Evolutionary conservation across 1,284 basidiomycete species (phyloP), one percentile per base, ranked within the genome.

Genomic region (Puccinia hordei): DNA sequence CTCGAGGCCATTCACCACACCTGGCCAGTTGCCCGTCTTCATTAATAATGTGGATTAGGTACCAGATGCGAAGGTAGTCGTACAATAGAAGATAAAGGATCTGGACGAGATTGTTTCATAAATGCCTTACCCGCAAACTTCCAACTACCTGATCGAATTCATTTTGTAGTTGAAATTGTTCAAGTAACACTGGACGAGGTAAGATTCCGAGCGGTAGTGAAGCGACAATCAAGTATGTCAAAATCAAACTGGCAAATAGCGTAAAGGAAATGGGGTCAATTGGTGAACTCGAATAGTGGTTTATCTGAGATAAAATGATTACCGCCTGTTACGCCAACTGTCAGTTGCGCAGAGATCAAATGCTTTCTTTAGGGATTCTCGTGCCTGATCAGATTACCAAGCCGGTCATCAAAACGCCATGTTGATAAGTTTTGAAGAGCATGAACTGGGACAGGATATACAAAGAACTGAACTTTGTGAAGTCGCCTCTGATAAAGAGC

Each of bases 401-500:
- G 22, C 6, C 33, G 44, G 17, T 68, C 22, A 55, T 53, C 33
- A 76, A 63, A 57, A 9, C n/a, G n/a, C n/a, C n/a, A n/a, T n/a
- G n/a, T n/a, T n/a, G n/a, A n/a, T n/a, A 59, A n/a, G 13, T 17
- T 38, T 35, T 35, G 33, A 22, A 63, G 30, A 17, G 22, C 33
- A 27, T 3, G 13, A 17, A 30, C 57, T 49, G 3, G 63, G 44
- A 63, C 35, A 61, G 24, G 49, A 61, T 27, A 35, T 41, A 55
- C 12, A 41, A 12, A 55, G 13, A 22, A 80, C 84, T 73, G 17
- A 76, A 84, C 85, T 41, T 83, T 82, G 24, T 85, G 83, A 35
- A 87, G 83, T 9, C 86, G 83, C 69, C 87, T 83, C 68, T 87
- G 86, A 65, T 85, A 85, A 8, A 87, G 82, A 38, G 85, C 83